These are phyloP conservation scores for Pythium brassicae DNA, from an alignment of 352 stramenopile species.

Conservation along the genomic window DNA sequence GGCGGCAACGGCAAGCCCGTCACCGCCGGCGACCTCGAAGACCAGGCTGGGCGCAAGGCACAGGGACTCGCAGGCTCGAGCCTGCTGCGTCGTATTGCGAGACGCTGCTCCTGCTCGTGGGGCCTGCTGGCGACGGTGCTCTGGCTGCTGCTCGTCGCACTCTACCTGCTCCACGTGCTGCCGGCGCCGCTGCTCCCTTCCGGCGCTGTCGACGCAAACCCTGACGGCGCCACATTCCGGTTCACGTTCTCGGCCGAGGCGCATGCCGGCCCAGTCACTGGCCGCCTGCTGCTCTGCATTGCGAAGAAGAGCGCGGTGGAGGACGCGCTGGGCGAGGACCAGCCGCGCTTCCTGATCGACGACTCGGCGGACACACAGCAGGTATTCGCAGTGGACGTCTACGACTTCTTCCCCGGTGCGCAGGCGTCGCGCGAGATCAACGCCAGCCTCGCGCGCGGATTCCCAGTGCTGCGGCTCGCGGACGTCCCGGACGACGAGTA, in stretches of 20 bases:
- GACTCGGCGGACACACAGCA: slow-evolving; percentile 36
- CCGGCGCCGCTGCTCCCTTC: not conserved
- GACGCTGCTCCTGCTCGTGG: slow-evolving; percentile 6
- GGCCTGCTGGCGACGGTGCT: slow-evolving; percentile 8
- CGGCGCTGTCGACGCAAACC: not conserved
- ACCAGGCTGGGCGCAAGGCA: not conserved
- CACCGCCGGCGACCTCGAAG: not conserved
- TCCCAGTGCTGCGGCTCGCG: slow-evolving; percentile 23
- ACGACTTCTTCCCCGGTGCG: slow-evolving; percentile 22
- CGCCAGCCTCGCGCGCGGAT: slow-evolving; percentile 20
- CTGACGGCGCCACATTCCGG: slow-evolving; percentile 16
- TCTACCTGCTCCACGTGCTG: slow-evolving; percentile 8
- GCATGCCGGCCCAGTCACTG: slow-evolving; percentile 27
- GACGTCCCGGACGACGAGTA: slow-evolving; percentile 34
- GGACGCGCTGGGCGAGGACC: slow-evolving; percentile 23
- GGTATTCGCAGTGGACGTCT: slow-evolving; percentile 38
- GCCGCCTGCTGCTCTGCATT: slow-evolving; percentile 31
- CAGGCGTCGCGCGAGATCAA: slow-evolving; percentile 24
- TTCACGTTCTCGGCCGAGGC: slow-evolving; percentile 20
- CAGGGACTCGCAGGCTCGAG: not conserved
- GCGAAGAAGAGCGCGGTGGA: slow-evolving; percentile 33
- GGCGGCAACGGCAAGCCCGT: slow-evolving; percentile 1
- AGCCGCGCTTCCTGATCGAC: slow-evolving; percentile 32
- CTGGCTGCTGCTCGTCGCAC: slow-evolving; percentile 2
- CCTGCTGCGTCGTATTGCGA: slow-evolving; percentile 3